Conservation (phyloP, 306 rosid species). For the Cucurbita pepo region DNA sequence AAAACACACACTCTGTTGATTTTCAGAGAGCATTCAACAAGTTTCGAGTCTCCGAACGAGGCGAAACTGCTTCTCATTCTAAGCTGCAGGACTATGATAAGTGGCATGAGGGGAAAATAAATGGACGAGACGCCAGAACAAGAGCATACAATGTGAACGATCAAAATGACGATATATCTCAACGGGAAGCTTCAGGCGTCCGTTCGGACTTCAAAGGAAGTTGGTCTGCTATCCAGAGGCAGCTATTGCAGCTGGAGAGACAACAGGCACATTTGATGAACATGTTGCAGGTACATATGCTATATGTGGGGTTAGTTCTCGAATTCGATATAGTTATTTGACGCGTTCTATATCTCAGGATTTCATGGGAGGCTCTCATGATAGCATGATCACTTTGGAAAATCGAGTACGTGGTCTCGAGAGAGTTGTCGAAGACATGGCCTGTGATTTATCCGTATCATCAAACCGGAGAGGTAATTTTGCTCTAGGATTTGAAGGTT, state of each 20-base stretch:
- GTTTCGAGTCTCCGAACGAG: slow-evolving; percentile 42
- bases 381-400: slow-evolving; percentile 88
- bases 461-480: slow-evolving; percentile 78
- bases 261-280: slow-evolving; percentile 94
- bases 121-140: slow-evolving; percentile 47
- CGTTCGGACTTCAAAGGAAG: slow-evolving; percentile 74
- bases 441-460: slow-evolving; percentile 70
- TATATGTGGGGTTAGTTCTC: slow-evolving; percentile 7
- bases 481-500: slow-evolving; percentile 62
- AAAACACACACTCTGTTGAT: slow-evolving; percentile 34
- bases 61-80: slow-evolving; percentile 24
- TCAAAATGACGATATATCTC: slow-evolving; percentile 42
- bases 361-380: slow-evolving; percentile 99
- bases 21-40: slow-evolving; percentile 33
- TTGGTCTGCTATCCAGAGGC: slow-evolving; percentile 93
- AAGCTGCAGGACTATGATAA: slow-evolving; percentile 39
- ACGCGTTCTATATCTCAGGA: slow-evolving; percentile 42
- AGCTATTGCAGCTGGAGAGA: slow-evolving; percentile 80
- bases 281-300: slow-evolving; percentile 71
- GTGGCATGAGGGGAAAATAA: slow-evolving; percentile 49
- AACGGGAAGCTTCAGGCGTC: slow-evolving; percentile 53
- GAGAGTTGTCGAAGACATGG: slow-evolving; percentile 95
- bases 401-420: slow-evolving; percentile 95
- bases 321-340: slow-evolving; percentile 2
- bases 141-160: slow-evolving; percentile 42